These are phyloP conservation scores for Saururus chinensis DNA, from an alignment of 164 flowering plant species.

Conservation along the genomic window DNA sequence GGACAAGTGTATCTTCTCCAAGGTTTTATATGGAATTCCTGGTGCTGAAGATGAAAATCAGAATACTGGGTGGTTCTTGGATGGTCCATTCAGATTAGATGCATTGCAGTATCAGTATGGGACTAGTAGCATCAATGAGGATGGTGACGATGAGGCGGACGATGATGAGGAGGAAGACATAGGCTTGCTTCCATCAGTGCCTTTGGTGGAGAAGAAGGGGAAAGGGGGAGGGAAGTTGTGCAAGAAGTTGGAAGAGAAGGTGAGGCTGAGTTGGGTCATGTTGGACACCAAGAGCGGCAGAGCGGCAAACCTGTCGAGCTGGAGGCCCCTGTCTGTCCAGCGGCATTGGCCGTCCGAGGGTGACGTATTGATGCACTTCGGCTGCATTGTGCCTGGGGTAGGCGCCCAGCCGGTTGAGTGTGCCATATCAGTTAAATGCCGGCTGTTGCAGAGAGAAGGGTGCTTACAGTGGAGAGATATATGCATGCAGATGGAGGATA, in stretches of 20 bases:
- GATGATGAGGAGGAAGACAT: conserved; percentile 4
- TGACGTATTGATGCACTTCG: conserved; percentile 14
- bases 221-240: conserved; percentile 5
- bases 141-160: neutral
- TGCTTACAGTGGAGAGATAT: conserved; percentile 16
- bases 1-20: conserved; percentile 16
- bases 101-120: conserved; percentile 5
- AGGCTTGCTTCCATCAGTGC: conserved; percentile 3
- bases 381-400: conserved; percentile 15
- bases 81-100: conserved; percentile 16
- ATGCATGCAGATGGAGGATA: conserved; percentile 20
- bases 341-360: conserved; percentile 16
- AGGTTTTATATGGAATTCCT: conserved; percentile 16
- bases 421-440: conserved; percentile 15
- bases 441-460: conserved; percentile 3
- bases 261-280: conserved; percentile 27
- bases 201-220: conserved; percentile 7
- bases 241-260: conserved; percentile 10
- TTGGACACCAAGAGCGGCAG: conserved; percentile 15
- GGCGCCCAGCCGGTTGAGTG: conserved; percentile 12
- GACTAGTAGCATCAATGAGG: neutral
- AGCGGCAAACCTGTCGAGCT: conserved; percentile 23
- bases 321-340: conserved; percentile 18
- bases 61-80: conserved; percentile 7
- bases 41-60: conserved; percentile 2